A percentile compares a stretch with the other conserved stretches of the same genome.
Conservation (phyloP, 164 flowering plant genomes). For the Paratinospora sagittata region DNA sequence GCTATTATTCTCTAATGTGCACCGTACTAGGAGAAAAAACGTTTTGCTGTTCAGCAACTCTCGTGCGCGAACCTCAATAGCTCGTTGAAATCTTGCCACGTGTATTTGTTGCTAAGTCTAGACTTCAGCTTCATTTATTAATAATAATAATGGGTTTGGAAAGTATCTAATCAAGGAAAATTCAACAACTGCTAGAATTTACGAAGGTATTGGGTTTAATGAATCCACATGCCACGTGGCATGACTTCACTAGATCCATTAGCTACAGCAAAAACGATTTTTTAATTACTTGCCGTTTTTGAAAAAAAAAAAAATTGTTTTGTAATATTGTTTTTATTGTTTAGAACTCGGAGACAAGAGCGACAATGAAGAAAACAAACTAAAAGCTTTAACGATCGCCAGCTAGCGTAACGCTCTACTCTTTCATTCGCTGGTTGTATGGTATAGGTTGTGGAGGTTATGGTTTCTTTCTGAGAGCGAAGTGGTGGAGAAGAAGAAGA, state of each 20-base stretch:
- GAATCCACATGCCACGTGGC: not conserved
- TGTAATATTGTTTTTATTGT: no score
- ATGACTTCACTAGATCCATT: not conserved
- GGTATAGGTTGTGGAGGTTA: not conserved
- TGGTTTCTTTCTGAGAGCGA: not conserved
- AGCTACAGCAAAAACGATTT: no score
- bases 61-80: not conserved
- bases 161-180: no score
- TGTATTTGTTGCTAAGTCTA: not conserved
- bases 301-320: no score
- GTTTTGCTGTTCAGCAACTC: not conserved
- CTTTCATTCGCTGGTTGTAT: not conserved
- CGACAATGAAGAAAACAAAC: not conserved
- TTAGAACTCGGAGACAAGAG: not conserved
- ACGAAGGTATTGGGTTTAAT: not conserved
- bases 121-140: no score
- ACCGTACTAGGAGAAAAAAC: not conserved
- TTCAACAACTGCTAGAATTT: not conserved
- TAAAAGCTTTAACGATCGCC: not conserved
- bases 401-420: slow-evolving; percentile 8
- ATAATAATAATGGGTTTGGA: no score
- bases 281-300: no score
- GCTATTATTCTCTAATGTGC: not conserved
- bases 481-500: slow-evolving; percentile 1
- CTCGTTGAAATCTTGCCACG: not conserved